Evolutionary conservation across 1,139 yeast species (phyloP).

Genomic region (Magnusiomyces suaveolens): DNA sequence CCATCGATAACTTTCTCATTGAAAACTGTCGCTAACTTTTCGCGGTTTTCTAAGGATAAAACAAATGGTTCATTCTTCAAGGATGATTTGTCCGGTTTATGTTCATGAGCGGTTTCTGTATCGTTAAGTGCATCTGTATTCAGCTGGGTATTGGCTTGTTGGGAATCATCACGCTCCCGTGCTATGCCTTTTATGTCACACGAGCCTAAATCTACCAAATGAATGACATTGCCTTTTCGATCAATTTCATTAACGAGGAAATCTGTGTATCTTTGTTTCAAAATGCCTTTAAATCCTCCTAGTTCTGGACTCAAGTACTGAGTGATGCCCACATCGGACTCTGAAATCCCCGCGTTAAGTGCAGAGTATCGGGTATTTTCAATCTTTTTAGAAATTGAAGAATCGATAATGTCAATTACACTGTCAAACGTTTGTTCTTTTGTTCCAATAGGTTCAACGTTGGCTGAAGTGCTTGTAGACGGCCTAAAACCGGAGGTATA

Average conservation of each 20-base stretch:
- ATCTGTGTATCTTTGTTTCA: slow-evolving; percentile 89
- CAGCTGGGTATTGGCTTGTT: slow-evolving; percentile 36
- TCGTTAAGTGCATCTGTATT: too few species aligned
- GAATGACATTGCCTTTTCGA: slow-evolving; percentile 57
- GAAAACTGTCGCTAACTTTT: slow-evolving; percentile 42
- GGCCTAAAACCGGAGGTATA: too few species aligned
- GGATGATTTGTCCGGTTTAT: slow-evolving; percentile 11
- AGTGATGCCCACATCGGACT: slow-evolving; percentile 77
- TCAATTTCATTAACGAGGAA: slow-evolving; percentile 86
- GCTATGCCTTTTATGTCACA: slow-evolving; percentile 46
- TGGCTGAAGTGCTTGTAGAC: too few species aligned
- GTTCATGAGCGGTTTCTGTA: slow-evolving; percentile 17
- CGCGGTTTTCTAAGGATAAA: slow-evolving; percentile 22
- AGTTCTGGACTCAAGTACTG: slow-evolving; percentile 47
- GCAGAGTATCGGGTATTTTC: slow-evolving; percentile 10
- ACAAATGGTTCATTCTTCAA: slow-evolving; percentile 11
- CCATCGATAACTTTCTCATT: slow-evolving; percentile 51
- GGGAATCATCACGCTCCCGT: slow-evolving; percentile 37
- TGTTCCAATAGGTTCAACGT: too few species aligned
- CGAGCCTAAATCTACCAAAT: slow-evolving; percentile 64
- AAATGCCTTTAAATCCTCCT: slow-evolving; percentile 63
- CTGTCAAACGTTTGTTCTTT: too few species aligned
- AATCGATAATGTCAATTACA: too few species aligned
- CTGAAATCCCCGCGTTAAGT: slow-evolving; percentile 36
- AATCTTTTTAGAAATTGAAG: background rate